phyloP scores from a whole-genome alignment of 1,284 basidiomycete genomes.

The Ustilago sp. region DNA sequence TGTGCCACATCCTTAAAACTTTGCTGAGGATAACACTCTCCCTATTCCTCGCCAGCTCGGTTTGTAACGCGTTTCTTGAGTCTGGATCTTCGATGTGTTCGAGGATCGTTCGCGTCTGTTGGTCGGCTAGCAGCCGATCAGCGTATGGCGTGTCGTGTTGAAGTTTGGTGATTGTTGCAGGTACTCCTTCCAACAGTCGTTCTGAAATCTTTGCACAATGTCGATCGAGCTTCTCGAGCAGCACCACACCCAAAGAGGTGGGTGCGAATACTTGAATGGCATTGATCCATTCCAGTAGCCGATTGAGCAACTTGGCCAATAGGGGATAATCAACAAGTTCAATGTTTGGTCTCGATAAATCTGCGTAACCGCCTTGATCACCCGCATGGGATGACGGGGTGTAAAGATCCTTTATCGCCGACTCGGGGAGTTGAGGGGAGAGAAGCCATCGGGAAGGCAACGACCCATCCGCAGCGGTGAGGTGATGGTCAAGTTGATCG shows the following conservation, averaged over 20 bases:
- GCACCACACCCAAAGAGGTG: not conserved
- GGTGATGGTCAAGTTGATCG: conserved; percentile 12
- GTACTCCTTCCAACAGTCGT: conserved; percentile 11
- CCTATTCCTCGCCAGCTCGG: conserved; percentile 18
- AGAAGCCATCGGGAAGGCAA: conserved; percentile 23
- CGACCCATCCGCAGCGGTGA: not conserved
- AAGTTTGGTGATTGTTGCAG: conserved; percentile 7
- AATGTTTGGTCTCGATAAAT: conserved; percentile 26
- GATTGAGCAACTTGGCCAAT: conserved; percentile 33
- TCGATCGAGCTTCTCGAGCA: conserved; percentile 2
- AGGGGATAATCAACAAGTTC: conserved; percentile 37
- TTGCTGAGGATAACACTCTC: conserved; percentile 18
- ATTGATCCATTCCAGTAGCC: conserved; percentile 28
- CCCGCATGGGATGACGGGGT: not conserved
- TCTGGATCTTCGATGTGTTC: conserved; percentile 9
- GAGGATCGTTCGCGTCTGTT: conserved; percentile 7
- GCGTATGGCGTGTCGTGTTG: not conserved
- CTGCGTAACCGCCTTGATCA: conserved; percentile 15
- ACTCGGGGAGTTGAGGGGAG: conserved; percentile 17
- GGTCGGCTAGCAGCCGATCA: conserved; percentile 5
- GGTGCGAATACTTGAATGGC: conserved; percentile 38
- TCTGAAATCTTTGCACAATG: conserved; percentile 15
- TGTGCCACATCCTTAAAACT: conserved; percentile 23
- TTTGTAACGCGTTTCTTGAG: not conserved
- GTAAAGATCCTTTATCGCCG: conserved; percentile 20